Conservation (phyloP, 495 filamentous ascomycete genomes). For the Neurospora sp. region DNA sequence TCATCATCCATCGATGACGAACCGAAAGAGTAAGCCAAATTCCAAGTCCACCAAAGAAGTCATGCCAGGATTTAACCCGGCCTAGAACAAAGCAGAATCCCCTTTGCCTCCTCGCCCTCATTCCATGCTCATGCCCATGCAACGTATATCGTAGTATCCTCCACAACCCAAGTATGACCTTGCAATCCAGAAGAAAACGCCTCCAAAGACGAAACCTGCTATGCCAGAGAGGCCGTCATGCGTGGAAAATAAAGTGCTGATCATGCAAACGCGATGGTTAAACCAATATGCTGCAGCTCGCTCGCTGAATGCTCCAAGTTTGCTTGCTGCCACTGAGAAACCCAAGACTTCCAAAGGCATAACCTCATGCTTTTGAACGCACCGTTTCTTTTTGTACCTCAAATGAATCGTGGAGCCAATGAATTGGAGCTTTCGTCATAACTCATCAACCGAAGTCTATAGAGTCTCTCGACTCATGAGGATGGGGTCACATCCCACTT, state of each 20-base stretch:
- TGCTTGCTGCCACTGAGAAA: background rate
- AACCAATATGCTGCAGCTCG: background rate
- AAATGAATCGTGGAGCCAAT: background rate
- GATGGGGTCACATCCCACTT: conserved; percentile 19
- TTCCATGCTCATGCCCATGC: background rate
- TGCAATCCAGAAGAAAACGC: background rate
- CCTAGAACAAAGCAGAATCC: background rate
- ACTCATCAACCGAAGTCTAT: background rate
- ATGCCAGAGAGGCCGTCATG: background rate
- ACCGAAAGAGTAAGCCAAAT: background rate
- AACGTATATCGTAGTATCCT: background rate
- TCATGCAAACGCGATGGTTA: background rate
- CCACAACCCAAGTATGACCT: background rate
- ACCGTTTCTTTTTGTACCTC: background rate
- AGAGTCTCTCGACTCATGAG: background rate
- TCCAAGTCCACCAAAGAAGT: background rate
- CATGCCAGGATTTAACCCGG: background rate
- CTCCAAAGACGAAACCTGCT: background rate
- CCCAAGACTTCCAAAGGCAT: background rate
- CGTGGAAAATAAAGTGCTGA: background rate
- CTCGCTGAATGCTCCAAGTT: background rate
- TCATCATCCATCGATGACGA: background rate
- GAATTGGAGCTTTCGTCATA: background rate
- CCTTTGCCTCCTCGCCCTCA: background rate
- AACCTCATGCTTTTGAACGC: background rate